Percentiles rank a stretch among this genome's conserved stretches.
Conservation (phyloP, 176 grass and related monocot species). For the Rhynchospora breviuscula region DNA sequence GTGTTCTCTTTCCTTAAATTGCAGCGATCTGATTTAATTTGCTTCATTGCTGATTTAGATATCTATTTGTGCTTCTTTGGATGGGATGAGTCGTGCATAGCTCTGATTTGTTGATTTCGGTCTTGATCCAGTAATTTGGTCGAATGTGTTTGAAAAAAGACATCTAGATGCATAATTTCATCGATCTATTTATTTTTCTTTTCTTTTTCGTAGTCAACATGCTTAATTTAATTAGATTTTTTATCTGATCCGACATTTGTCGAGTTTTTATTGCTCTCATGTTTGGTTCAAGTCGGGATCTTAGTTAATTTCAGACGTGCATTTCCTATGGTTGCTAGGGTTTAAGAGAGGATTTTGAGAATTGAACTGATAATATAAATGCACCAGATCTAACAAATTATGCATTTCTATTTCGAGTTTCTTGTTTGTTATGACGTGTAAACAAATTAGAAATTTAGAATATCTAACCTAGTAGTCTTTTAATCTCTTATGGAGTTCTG, state of each 20-base stretch:
- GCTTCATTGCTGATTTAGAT: background rate
- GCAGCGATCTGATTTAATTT: conserved; percentile 23
- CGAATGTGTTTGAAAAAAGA: background rate
- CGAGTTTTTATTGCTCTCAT: background rate
- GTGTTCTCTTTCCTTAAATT: background rate
- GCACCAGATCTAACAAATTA: conserved; percentile 15
- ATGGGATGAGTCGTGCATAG: background rate
- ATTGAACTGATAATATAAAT: conserved; percentile 7
- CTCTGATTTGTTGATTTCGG: background rate
- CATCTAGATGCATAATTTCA: conserved; percentile 12
- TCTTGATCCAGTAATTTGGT: background rate
- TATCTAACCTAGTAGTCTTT: background rate
- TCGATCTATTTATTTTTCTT: background rate
- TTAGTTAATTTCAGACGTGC: background rate
- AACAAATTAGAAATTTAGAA: background rate
- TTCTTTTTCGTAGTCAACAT: background rate
- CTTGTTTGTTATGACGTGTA: background rate
- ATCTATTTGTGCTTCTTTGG: background rate
- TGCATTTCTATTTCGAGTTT: background rate
- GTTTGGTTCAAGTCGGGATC: background rate
- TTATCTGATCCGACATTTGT: conserved; percentile 7
- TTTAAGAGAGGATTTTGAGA: background rate
- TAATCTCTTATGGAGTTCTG: background rate
- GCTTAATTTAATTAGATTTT: background rate
- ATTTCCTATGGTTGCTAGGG: conserved; percentile 3